phyloP scores from a whole-genome alignment of 768 basidiomycete genomes.

The Hemileccinum rubropunctum region DNA sequence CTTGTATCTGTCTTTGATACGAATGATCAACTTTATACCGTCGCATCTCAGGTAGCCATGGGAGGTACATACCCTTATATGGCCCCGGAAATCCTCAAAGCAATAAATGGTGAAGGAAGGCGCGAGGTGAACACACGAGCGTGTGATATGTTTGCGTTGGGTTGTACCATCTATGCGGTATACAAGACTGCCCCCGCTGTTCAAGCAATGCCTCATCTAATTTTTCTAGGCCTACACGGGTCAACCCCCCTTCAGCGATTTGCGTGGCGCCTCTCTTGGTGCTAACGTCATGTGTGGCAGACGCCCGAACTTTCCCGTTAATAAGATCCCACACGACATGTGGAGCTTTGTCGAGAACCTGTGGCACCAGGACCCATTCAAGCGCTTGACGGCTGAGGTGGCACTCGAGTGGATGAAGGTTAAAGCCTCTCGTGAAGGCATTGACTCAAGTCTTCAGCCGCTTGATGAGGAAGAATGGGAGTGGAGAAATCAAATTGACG shows the following conservation, averaged over 20 bases:
- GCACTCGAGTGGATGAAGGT: slow-evolving; percentile 25
- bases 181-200: neutral
- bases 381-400: slow-evolving; percentile 24
- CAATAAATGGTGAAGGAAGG: neutral
- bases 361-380: slow-evolving; percentile 15
- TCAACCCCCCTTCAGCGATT: slow-evolving; percentile 6
- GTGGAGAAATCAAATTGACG: slow-evolving; percentile 2
- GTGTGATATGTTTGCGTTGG: slow-evolving; percentile 42
- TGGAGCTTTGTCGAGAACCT: slow-evolving; percentile 32
- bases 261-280: neutral
- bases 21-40: slow-evolving; percentile 9
- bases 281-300: neutral
- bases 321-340: slow-evolving; percentile 20
- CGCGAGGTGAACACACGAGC: slow-evolving; percentile 23
- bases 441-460: slow-evolving; percentile 3
- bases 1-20: slow-evolving; percentile 25
- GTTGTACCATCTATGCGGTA: slow-evolving; percentile 41
- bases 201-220: neutral
- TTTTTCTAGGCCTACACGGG: slow-evolving; percentile 17
- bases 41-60: slow-evolving; percentile 5
- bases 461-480: slow-evolving; percentile 19
- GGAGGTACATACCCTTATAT: slow-evolving; percentile 20
- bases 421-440: slow-evolving; percentile 9
- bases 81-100: slow-evolving; percentile 25
- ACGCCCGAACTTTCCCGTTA: slow-evolving; percentile 16